These are phyloP conservation scores for Pichia sorboxylosa DNA, from an alignment of 1,139 yeast genomes.

Conservation along the genomic window DNA sequence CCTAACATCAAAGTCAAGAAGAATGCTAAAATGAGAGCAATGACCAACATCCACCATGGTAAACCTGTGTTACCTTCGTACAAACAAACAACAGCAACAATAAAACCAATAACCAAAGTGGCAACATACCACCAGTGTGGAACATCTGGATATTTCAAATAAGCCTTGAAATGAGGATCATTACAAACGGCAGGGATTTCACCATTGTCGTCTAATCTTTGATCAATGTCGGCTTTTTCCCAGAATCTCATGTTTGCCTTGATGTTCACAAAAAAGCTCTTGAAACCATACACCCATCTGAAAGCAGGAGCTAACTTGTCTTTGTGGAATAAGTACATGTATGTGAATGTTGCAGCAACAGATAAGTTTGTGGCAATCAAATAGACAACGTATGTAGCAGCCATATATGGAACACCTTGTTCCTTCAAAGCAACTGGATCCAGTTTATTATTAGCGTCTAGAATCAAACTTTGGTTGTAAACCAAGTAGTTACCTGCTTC, in stretches of 20 bases:
- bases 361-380: constrained; percentile 23
- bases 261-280: constrained; percentile 11
- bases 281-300: constrained; percentile 15
- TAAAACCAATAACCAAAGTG: not conserved
- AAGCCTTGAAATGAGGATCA: constrained; percentile 1
- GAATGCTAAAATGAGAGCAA: constrained; percentile 35
- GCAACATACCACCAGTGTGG: constrained; percentile 3
- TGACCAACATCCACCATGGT: constrained; percentile 46
- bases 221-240: constrained; percentile 13
- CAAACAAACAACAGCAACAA: constrained; percentile 25
- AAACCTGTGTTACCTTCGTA: constrained; percentile 38
- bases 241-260: constrained; percentile 13
- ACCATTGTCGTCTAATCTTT: constrained; percentile 21
- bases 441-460: constrained; percentile 15
- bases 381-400: constrained; percentile 22
- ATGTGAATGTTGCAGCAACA: constrained; percentile 23
- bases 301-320: constrained; percentile 20
- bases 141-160: constrained; percentile 1
- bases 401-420: constrained; percentile 22
- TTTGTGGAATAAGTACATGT: constrained; percentile 23
- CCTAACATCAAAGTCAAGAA: constrained; percentile 1
- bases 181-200: constrained; percentile 26
- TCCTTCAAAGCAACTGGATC: constrained; percentile 17
- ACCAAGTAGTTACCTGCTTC: constrained; percentile 15
- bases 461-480: constrained; percentile 21